Evolutionary conservation across 805 yeast species (phyloP).

Genomic region (Spathaspora gorwiae): DNA sequence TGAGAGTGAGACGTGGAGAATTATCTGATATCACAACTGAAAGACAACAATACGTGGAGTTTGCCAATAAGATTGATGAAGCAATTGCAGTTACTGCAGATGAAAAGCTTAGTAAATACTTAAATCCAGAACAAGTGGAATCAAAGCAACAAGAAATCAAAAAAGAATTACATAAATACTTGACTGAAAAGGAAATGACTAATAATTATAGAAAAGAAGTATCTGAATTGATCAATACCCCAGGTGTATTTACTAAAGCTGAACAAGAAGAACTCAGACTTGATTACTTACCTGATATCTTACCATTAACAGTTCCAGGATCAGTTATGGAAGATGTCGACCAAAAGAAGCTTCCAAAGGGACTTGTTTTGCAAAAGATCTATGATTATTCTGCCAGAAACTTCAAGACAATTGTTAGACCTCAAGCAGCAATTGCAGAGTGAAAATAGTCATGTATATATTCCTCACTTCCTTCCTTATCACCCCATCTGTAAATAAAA

Average conservation of each 20-base stretch:
- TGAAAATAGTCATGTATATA: background rate
- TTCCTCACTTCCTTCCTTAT: background rate
- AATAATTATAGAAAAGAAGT: slow-evolving; percentile 39
- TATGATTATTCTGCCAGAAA: slow-evolving; percentile 56
- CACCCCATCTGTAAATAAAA: background rate
- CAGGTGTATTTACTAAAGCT: slow-evolving; percentile 33
- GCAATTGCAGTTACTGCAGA: slow-evolving; percentile 45
- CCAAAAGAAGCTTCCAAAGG: slow-evolving; percentile 44
- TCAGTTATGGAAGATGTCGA: slow-evolving; percentile 32
- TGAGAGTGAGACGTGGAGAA: slow-evolving; percentile 36
- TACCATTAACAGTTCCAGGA: slow-evolving; percentile 46
- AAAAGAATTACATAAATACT: slow-evolving; percentile 16
- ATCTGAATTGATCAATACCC: slow-evolving; percentile 37
- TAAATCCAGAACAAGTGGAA: slow-evolving; percentile 25
- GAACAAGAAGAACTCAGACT: slow-evolving; percentile 40
- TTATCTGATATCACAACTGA: slow-evolving; percentile 20
- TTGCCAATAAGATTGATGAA: slow-evolving; percentile 40
- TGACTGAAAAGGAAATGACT: slow-evolving; percentile 21
- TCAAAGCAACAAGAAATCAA: slow-evolving; percentile 17
- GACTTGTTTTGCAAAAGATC: slow-evolving; percentile 47
- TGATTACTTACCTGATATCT: slow-evolving; percentile 50
- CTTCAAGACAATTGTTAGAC: slow-evolving; percentile 51
- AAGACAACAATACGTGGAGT: slow-evolving; percentile 26
- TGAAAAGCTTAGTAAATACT: slow-evolving; percentile 36
- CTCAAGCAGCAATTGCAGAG: slow-evolving; percentile 43